These are phyloP conservation scores for Colletotrichum endophyticum DNA, from an alignment of 2,329 filamentous ascomycete genomes.

Conservation along the genomic window DNA sequence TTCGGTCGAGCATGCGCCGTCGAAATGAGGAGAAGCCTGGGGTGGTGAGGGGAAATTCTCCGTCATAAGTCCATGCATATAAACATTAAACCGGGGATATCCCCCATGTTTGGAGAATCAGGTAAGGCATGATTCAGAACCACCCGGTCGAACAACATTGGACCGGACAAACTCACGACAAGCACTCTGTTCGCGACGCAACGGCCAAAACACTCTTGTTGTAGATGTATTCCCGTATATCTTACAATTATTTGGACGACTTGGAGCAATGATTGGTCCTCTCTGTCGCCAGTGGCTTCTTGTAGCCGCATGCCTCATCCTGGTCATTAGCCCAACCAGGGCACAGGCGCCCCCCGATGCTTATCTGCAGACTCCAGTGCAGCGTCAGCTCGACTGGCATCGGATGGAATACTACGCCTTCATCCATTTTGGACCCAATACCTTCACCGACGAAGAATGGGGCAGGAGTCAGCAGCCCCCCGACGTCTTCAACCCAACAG, in stretches of 20 bases:
- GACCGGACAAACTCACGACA: accelerated
- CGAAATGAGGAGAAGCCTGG: background rate
- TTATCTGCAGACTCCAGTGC: background rate
- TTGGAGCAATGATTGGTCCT: background rate
- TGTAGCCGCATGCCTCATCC: background rate
- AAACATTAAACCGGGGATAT: background rate
- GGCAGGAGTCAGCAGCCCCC: slow-evolving; percentile 24
- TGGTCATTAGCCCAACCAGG: accelerated
- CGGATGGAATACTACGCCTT: slow-evolving; percentile 32
- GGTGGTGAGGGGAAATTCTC: background rate
- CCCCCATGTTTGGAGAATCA: background rate
- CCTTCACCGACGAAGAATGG: slow-evolving; percentile 34
- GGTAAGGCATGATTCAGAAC: background rate
- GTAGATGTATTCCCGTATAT: accelerated
- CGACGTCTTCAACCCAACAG: slow-evolving; percentile 29
- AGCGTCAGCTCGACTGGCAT: slow-evolving; percentile 30
- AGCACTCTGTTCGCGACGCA: background rate
- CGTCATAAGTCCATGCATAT: accelerated
- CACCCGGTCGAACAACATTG: background rate
- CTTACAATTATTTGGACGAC: accelerated
- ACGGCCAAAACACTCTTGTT: accelerated
- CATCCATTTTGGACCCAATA: slow-evolving; percentile 33
- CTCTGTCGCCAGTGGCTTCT: accelerated
- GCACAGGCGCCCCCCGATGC: background rate
- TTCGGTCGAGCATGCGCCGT: background rate